Base-by-base conservation (phyloP, 2,329 filamentous ascomycete species). In the Pseudocercospora crystallina region DNA sequence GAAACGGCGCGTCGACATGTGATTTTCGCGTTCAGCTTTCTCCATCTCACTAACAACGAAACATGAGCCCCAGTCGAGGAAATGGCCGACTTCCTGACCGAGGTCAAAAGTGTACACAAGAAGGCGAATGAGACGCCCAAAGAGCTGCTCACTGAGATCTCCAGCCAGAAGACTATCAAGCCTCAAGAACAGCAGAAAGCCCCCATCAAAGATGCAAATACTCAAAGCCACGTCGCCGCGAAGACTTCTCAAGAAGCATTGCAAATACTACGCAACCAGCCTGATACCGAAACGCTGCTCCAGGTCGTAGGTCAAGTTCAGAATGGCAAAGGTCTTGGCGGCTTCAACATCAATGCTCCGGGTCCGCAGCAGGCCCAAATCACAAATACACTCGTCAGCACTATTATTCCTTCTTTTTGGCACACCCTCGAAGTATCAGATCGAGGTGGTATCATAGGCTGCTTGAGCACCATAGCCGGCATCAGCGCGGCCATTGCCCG, bases 351-450 rank as follows among this genome's bases (percentile, higher is more conserved):
- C 43, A 74, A 77, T 38, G 69, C 75, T 2, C 85, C 89, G 3
- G 80, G 80, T 30, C 84, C 91, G 1, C 73, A 82, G 54, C 81
- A 84, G 49, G 84, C 89, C 14, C 87, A 90, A 61, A 81, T 96
- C 30, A 76, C 92, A 45, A 85, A 90, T 64, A 73, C 82, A 2
- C 73, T 99, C 32, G 83, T 95, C 51, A 84, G 80, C 12, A 81
- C 84, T 30, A 90, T 87, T 20, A 75, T 90, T 7, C 87, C 89
- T 1, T 88, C 91, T 65, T 95, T 92, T 70, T 97, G 94, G 92
- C 66, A 76, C 2, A 63, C 82, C 8, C 65, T 92, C n/a, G 53
- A 64, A 13, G 35, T 49, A 17, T 50, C 54, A 8, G 78, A 79
- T 34, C 60, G 76, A 1, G 68, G 71, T 35, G 68, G 80, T 2